Evolutionary conservation across 2,329 filamentous ascomycete genomes (phyloP), one percentile per base, ranked within the genome.

Genomic region (Cordyceps fumosorosea): DNA sequence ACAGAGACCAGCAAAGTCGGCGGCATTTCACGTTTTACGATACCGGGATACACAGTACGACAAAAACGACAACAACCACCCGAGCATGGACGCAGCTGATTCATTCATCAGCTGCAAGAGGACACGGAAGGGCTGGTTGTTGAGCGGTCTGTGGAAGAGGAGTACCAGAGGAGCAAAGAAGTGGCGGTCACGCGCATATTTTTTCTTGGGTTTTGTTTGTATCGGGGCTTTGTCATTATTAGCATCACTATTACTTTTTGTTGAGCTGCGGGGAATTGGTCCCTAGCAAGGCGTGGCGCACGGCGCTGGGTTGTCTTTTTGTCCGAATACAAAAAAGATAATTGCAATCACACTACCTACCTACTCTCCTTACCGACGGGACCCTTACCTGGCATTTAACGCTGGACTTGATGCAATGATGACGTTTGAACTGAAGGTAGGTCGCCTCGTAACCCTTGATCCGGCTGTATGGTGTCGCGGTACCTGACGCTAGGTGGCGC

Each of bases 221-320:
- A 45, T 56, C 22, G 22, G 40, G 55, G 24, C 42, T 22, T 47
- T 56, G 44, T n/a, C 44, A 47, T 18, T 56, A 56, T 56, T 48
- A 56, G 18, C 14, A 55, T 55, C 26, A n/a, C 32, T 37, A 29
- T 42, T 42, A 1, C 42, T 45, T 56, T 56, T 48, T 56, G 55
- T 56, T 56, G 55, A 42, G 55, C 42, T 56, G 55, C 55, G 55
- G 55, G 55, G 55, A 47, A 44, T 37, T 22, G 26, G 22, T 56
- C 16, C 42, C 26, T 34, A 45, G 18, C 40, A 42, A 42, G 26
- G 55, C 42, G 29, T 20, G 26, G 55, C 24, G 54, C 24, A n/a
- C 40, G 11, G 34, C 40, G 11, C 20, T 29, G 40, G 42, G 29
- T 56, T 45, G 14, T 56, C 22, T 8, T 24, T 56, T 56, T 34